These are phyloP conservation scores for Xenoacremonium recifei DNA, from an alignment of 2,329 filamentous ascomycete genomes.

Conservation along the genomic window DNA sequence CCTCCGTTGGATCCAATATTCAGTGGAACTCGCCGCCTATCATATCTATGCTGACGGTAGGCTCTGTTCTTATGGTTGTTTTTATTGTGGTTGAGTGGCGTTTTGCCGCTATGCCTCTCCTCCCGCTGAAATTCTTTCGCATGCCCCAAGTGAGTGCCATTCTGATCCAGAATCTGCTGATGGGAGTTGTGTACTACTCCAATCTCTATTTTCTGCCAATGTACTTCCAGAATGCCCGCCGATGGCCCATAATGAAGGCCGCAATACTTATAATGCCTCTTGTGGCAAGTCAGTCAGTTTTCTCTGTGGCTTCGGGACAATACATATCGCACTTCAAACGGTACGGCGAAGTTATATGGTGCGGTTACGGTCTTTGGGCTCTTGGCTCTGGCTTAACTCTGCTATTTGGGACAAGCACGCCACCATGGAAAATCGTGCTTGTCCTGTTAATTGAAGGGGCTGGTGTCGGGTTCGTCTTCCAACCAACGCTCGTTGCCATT, in stretches of 20 bases:
- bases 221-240: conserved; percentile 31
- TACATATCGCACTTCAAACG: conserved; percentile 27
- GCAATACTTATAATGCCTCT: conserved; percentile 29
- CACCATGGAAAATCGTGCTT: conserved; percentile 26
- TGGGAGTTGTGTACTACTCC: background rate
- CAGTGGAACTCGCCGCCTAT: background rate
- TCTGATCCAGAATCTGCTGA: background rate
- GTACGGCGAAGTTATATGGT: conserved; percentile 29
- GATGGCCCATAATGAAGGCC: conserved; percentile 25
- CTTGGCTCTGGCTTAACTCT: conserved; percentile 33
- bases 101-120: background rate
- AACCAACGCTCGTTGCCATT: conserved; percentile 36
- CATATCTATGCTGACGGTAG: background rate
- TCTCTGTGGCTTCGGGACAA: conserved; percentile 30
- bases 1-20: background rate
- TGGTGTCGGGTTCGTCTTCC: conserved; percentile 34
- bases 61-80: background rate
- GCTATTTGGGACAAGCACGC: conserved; percentile 23
- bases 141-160: background rate
- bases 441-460: conserved; percentile 33
- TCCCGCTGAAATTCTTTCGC: background rate
- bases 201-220: conserved; percentile 24
- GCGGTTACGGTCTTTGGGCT: conserved; percentile 34
- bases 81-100: background rate
- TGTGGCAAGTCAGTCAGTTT: conserved; percentile 24